These are phyloP conservation scores for Xylaria castorea DNA, from an alignment of 495 filamentous ascomycete species.

Conservation along the genomic window DNA sequence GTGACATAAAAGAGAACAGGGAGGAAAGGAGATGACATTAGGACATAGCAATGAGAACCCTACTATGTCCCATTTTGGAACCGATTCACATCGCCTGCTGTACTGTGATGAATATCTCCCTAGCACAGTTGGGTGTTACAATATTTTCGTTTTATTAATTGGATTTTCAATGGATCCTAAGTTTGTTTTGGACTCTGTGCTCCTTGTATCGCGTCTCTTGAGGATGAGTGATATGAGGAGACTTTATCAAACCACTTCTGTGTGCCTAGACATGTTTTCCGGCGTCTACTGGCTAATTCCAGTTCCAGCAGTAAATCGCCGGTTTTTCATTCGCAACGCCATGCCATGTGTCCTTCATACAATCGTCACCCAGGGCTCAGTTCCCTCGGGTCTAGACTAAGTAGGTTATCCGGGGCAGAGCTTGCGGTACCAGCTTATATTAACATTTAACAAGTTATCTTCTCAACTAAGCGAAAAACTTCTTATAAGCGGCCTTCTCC, in stretches of 20 bases:
- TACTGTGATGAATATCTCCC: not conserved
- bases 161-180: not conserved
- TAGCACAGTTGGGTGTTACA: not conserved
- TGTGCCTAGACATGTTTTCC: not conserved
- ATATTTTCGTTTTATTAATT: constrained; percentile 11
- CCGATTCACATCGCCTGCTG: not conserved
- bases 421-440: not conserved
- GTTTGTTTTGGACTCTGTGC: not conserved
- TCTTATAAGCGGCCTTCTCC: constrained; percentile 88
- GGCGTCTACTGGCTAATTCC: not conserved
- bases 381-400: not conserved
- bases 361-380: not conserved
- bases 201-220: not conserved
- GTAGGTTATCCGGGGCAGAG: not conserved
- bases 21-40: not conserved
- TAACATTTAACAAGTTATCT: not conserved
- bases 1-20: not conserved
- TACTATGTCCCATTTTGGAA: not conserved
- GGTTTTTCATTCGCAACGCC: not conserved
- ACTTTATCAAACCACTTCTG: not conserved
- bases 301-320: constrained; percentile 2
- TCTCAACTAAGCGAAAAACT: constrained; percentile 69
- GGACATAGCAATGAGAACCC: constrained; percentile 6
- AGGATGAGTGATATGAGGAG: not conserved
- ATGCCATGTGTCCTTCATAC: not conserved